Conservation (phyloP, 164 flowering plant species). For the Euptelea pleiosperma region DNA sequence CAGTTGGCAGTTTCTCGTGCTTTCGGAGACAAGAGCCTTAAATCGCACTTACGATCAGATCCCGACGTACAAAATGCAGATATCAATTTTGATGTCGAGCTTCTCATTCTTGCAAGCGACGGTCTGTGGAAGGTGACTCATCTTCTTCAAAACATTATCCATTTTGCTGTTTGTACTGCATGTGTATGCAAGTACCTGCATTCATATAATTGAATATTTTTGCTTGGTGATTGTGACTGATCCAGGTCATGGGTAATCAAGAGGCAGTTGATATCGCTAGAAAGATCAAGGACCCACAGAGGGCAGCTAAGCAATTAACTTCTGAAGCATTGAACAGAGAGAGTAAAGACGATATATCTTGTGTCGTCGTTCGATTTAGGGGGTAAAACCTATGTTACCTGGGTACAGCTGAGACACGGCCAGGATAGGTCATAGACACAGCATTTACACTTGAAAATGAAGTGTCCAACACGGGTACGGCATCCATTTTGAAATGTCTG, state of each 20-base stretch:
- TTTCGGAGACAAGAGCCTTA: slow-evolving; percentile 84
- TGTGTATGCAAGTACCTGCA: too few relatives aligned
- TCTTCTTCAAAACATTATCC: not conserved
- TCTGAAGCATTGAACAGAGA: slow-evolving; percentile 64
- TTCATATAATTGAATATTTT: too few relatives aligned
- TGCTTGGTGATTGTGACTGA: not conserved
- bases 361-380: slow-evolving; percentile 68
- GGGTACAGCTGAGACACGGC: too few relatives aligned
- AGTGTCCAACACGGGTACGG: too few relatives aligned
- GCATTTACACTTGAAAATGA: too few relatives aligned
- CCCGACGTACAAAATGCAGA: slow-evolving; percentile 54
- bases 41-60: slow-evolving; percentile 65
- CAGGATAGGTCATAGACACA: too few relatives aligned
- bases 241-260: slow-evolving; percentile 77
- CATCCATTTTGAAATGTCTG: too few relatives aligned
- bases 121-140: slow-evolving; percentile 82
- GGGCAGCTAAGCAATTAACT: slow-evolving; percentile 64
- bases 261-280: slow-evolving; percentile 71
- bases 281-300: slow-evolving; percentile 59
- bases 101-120: slow-evolving; percentile 80
- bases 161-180: not conserved
- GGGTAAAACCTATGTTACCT: too few relatives aligned
- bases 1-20: slow-evolving; percentile 89
- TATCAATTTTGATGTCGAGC: slow-evolving; percentile 45
- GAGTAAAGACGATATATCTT: slow-evolving; percentile 84